Base-by-base conservation (phyloP, 441 rosid species). In the Pelargonium fulgidum region DNA sequence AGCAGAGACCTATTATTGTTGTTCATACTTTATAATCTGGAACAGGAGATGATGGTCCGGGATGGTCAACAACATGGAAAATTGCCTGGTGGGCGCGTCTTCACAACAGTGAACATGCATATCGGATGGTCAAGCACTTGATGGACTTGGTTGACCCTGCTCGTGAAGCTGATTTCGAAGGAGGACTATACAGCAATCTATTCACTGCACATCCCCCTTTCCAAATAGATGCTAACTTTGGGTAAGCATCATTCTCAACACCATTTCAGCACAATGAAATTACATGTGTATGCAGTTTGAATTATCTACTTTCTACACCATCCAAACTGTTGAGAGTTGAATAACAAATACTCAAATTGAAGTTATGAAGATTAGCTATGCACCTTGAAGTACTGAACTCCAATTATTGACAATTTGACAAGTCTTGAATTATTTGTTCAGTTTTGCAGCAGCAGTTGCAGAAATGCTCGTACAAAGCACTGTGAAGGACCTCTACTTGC, bases 31-130 rank as follows among this genome's bases (percentile, higher is more conserved):
- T n/a, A 13, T 0, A 4, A 68, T 36, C 11, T 33, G 58, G 20
- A 39, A 48, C 77, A 74, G 77, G 77, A 36, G 77, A 22, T 69
- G 73, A 74, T 12, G 77, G 77, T 20, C 77, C 77, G 6, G 77
- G 77, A 41, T 74, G 77, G 77, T 74, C 77, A 5, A 74, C 77
- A 19, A 33, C 62, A 1, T 74, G 77, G 77, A 74, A 74, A 47
- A 66, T 66, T 12, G 66, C 73, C n/a, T 73, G 70, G 16, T 75
- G 73, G 77, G 71, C 77, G 0, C 77, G 45, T 26, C 71, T 75
- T 58, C 67, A 59, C 13, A 63, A 74, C 66, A 66, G 63, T n/a
- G 62, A 58, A 45, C 66, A 66, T 6, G 77, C 77, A 0, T 70
- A 75, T 67, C 42, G 13, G 9, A 70, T 75, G 77, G 22, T 75